Evolutionary conservation across 1,139 yeast genomes (phyloP), one percentile per base, ranked within the genome.

Genomic region (Debaryomyces psychrophilus): DNA sequence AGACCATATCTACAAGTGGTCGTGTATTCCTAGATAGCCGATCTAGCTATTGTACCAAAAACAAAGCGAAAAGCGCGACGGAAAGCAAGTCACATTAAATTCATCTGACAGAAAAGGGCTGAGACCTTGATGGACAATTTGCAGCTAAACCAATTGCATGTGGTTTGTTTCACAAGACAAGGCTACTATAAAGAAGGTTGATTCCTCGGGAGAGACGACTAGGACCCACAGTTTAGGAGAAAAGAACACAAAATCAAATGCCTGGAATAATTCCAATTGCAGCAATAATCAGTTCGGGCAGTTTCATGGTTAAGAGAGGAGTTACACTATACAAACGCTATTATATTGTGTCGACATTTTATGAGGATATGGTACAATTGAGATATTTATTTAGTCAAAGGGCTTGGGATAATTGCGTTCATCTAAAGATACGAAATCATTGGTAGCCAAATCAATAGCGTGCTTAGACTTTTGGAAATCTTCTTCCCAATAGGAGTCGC

Each of bases 401-500:
- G 22, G 22, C n/a, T n/a, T 20, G 5, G 5, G 5, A 5, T 20
- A 20, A 20, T 20, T 5, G 12, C 3, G 26, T 22, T 36, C 23
- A n/a, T 37, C 33, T 31, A 43, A 14, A 6, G 12, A 15, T 22
- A 43, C 20, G 7, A 11, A 20, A 9, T 33, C 42, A 2, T 25
- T 31, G 11, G 23, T 43, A 20, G 31, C 26, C 15, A 31, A 15
- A 25, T 26, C 34, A 26, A 43, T n/a, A 31, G 47, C 49, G n/a
- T 41, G 43, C 11, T 34, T 37, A 12, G 61, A 58, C 28, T 46
- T 61, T 28, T 62, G 60, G 61, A 70, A 80, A 54, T 82, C 86
- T 7, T 69, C 62, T 1, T 46, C 39, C 88, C 88, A 83, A 55
- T 78, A 82, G 1, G 49, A 51, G 48, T 78, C 80, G 14, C 51